Evolutionary conservation across 2,329 filamentous ascomycete genomes (phyloP), one percentile per base, ranked within the genome.

Genomic region (Cadophora gregata): DNA sequence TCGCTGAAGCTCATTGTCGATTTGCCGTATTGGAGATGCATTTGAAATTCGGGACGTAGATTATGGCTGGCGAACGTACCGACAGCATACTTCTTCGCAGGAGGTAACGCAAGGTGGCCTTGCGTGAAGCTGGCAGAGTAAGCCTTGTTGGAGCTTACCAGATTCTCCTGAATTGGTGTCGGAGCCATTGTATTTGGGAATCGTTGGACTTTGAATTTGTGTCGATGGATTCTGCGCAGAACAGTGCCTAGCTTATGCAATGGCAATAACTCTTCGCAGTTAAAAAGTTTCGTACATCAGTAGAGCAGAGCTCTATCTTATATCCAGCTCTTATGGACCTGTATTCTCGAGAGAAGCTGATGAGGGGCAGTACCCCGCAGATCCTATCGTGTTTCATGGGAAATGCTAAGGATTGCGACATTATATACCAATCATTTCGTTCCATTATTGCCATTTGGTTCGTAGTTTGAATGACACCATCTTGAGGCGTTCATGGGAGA

Each of bases 41-140:
- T 16, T n/a, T 16, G 16, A 21, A 21, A 33, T 12, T 33, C n/a
- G 0, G 29, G 19, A 53, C 36, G 33, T 4, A 16, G 21, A 10
- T 14, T 65, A 64, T 51, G 50, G 31, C 24, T 56, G 36, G 78
- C 31, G 29, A 56, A 75, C 81, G 38, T 82, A 90, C 88, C 78
- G 69, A 91, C 81, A 8, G 87, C 81, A 74, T 91, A 91, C 72
- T 89, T 86, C 79, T 90, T 90, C 10, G 86, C 86, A 0, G 91
- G 91, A 0, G 90, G 89, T 1, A 93, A 83, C 0, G 86, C 83
- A 4, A 93, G 83, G 68, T 88, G 70, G 19, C 89, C 90, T 68
- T 91, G 82, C n/a, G 82, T 86, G 77, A 93, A 94, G 2, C 76
- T 79, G 2, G 81, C 78, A 4, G 82, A 84, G 73, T 90, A 89